Evolutionary conservation across 176 grass and related monocot genomes (phyloP).

Genomic region (Ananas comosus): DNA sequence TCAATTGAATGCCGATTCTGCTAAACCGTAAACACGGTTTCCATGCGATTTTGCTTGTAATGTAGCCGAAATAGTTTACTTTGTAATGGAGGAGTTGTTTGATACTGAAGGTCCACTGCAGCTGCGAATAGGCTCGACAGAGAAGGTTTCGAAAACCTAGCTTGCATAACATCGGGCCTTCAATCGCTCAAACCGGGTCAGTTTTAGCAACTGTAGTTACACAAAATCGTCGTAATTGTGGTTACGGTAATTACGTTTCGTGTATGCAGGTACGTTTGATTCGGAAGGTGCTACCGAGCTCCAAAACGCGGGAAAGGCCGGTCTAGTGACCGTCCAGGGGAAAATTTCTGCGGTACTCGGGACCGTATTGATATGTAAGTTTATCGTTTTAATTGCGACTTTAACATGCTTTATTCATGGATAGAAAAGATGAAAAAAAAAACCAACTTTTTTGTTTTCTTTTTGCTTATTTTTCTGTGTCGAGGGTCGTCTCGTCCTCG

Average conservation of each 20-base stretch:
- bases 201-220: background rate
- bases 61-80: background rate
- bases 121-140: slow-evolving; percentile 64
- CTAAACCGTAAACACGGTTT: background rate
- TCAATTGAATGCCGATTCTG: background rate
- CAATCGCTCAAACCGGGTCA: slow-evolving; percentile 81
- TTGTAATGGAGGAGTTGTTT: background rate
- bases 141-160: slow-evolving; percentile 72
- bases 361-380: slow-evolving; percentile 78
- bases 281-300: slow-evolving; percentile 57
- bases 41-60: background rate
- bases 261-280: slow-evolving; percentile 53
- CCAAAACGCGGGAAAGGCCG: slow-evolving; percentile 76
- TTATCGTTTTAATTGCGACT: background rate
- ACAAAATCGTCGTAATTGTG: background rate
- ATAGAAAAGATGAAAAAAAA: background rate
- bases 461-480: background rate
- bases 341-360: slow-evolving; percentile 85
- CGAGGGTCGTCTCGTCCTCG: background rate
- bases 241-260: background rate
- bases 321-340: slow-evolving; percentile 73
- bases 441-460: background rate
- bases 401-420: background rate
- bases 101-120: slow-evolving; percentile 57
- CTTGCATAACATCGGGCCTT: slow-evolving; percentile 76